phyloP scores from a whole-genome alignment of 2,329 filamentous ascomycete species.

The Pseudocercospora crystallina region DNA sequence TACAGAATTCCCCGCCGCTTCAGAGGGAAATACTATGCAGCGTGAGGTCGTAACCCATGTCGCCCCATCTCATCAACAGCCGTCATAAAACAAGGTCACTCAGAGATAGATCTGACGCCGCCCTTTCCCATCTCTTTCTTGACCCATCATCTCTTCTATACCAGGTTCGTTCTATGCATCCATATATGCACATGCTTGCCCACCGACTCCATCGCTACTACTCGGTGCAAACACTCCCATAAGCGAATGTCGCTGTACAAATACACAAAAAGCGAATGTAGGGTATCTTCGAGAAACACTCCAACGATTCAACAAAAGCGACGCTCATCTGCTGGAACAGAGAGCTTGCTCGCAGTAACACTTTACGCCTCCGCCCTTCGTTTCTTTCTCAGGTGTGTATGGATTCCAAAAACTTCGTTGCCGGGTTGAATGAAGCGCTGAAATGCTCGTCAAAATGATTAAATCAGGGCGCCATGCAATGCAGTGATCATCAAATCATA shows the following conservation, averaged over 20 bases:
- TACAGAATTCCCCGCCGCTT: conserved; percentile 18
- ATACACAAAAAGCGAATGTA: conserved; percentile 28
- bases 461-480: conserved; percentile 21
- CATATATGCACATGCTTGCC: conserved; percentile 15
- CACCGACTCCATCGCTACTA: conserved; percentile 8
- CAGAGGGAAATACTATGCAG: conserved; percentile 17
- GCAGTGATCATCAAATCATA: conserved; percentile 25
- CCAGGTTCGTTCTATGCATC: conserved; percentile 13
- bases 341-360: conserved; percentile 10
- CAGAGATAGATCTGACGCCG: neutral
- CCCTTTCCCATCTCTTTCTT: conserved; percentile 1
- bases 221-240: no score
- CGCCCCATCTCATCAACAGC: neutral
- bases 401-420: conserved; percentile 12
- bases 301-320: neutral
- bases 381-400: neutral
- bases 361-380: conserved; percentile 9
- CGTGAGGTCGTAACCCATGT: conserved; percentile 20
- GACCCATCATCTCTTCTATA: conserved; percentile 5
- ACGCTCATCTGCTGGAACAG: conserved; percentile 6
- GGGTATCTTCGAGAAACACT: conserved; percentile 21
- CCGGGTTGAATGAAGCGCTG: conserved; percentile 17
- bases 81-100: no score
- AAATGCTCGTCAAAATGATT: conserved; percentile 22
- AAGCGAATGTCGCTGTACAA: conserved; percentile 26